phyloP scores from a whole-genome alignment of 2,329 filamentous ascomycete genomes.

The Botrytis aclada region DNA sequence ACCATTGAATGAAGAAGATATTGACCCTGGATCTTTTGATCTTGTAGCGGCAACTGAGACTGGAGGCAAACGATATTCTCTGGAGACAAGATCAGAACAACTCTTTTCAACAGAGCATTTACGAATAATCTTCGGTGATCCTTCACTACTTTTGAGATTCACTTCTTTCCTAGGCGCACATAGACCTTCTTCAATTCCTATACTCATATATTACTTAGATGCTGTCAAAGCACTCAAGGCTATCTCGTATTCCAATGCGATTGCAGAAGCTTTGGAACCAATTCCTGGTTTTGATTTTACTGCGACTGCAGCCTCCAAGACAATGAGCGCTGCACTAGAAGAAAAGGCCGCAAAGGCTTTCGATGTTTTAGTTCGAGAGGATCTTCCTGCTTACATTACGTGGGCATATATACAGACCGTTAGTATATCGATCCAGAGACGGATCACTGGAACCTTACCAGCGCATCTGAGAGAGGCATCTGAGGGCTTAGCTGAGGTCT shows the following conservation, averaged over 20 bases:
- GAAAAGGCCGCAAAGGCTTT: conserved; percentile 65
- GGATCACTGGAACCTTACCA: conserved; percentile 65
- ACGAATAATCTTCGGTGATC: conserved; percentile 61
- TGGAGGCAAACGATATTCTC: conserved; percentile 45
- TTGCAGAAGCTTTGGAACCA: conserved; percentile 57
- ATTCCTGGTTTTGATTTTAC: conserved; percentile 57
- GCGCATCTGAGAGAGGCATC: conserved; percentile 64
- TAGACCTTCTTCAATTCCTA: conserved; percentile 59
- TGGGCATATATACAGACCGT: conserved; percentile 67
- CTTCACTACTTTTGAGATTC: conserved; percentile 61
- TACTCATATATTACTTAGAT: conserved; percentile 70
- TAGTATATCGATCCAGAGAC: conserved; percentile 64
- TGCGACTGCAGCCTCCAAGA: conserved; percentile 47
- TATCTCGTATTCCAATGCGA: conserved; percentile 67
- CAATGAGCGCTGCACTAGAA: conserved; percentile 57
- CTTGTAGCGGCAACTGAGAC: conserved; percentile 46
- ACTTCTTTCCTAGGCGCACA: conserved; percentile 61
- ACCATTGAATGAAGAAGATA: conserved; percentile 43
- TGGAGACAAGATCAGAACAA: conserved; percentile 63
- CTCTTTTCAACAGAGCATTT: conserved; percentile 67
- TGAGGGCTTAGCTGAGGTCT: conserved; percentile 72
- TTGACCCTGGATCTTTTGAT: conserved; percentile 53
- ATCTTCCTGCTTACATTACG: conserved; percentile 69
- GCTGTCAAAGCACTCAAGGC: conserved; percentile 68
- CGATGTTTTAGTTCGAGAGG: conserved; percentile 60